Evolutionary conservation across 129 eudicot species (phyloP).

Genomic region (Tagetes patula): DNA sequence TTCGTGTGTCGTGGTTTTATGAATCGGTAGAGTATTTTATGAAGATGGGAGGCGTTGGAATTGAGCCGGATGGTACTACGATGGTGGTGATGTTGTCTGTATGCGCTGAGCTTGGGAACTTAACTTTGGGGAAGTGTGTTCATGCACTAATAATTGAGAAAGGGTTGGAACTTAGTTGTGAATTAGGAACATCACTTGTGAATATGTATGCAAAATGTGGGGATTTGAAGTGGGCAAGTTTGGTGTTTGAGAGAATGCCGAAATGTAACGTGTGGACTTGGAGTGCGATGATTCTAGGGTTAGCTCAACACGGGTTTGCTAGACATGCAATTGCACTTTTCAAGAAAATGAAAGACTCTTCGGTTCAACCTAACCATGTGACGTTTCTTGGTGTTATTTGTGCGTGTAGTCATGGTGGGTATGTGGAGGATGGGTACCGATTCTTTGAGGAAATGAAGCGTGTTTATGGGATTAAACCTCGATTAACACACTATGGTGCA

Average conservation of each 20-base stretch:
- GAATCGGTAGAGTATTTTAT: conserved; percentile 43
- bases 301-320: conserved; percentile 68
- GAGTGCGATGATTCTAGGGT: conserved; percentile 75
- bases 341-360: conserved; percentile 39
- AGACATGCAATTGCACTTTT: conserved; percentile 46
- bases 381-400: conserved; percentile 70
- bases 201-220: conserved; percentile 82
- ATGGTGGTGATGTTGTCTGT: conserved; percentile 64
- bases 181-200: conserved; percentile 65
- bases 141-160: conserved; percentile 53
- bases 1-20: conserved; percentile 39
- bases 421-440: conserved; percentile 53
- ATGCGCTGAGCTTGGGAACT: conserved; percentile 60
- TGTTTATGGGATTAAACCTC: conserved; percentile 54
- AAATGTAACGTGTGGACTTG: conserved; percentile 66
- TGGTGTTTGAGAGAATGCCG: conserved; percentile 44
- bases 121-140: conserved; percentile 58
- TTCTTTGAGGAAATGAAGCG: conserved; percentile 57
- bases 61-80: conserved; percentile 54
- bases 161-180: conserved; percentile 40
- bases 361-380: conserved; percentile 56
- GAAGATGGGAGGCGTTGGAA: conserved; percentile 42
- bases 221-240: conserved; percentile 40
- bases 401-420: conserved; percentile 78
- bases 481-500: conserved; percentile 64